These are phyloP conservation scores for Amaranthus cruentus DNA, from an alignment of 148 eudicot genomes.

Conservation along the genomic window DNA sequence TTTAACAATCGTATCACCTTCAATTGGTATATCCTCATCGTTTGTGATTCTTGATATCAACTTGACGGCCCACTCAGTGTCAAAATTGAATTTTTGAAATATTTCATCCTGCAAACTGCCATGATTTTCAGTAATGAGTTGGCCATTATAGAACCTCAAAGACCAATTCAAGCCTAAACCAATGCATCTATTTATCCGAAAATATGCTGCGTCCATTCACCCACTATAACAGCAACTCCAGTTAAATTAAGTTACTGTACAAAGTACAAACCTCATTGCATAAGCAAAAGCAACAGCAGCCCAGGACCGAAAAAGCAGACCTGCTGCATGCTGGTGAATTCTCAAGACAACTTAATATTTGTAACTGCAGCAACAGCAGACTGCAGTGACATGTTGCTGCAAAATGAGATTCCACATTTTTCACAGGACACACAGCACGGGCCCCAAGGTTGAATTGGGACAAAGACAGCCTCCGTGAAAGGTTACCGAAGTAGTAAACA, in stretches of 20 bases:
- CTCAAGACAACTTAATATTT: not conserved
- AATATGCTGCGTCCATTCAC: not conserved
- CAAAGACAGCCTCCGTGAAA: too few relatives aligned
- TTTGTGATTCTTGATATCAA: constrained; percentile 74
- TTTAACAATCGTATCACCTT: constrained; percentile 65
- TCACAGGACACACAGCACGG: not conserved
- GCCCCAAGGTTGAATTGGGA: not conserved
- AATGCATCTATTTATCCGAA: not conserved
- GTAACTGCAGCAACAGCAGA: not conserved
- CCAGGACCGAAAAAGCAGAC: not conserved
- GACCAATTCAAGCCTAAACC: not conserved
- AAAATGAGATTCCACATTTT: not conserved
- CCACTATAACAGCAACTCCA: not conserved
- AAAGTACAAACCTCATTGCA: not conserved
- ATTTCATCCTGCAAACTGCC: constrained; percentile 97
- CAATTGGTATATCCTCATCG: constrained; percentile 87
- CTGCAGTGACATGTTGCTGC: not conserved
- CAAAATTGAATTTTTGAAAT: constrained; percentile 93
- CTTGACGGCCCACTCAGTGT: constrained; percentile 84
- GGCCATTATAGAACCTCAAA: not conserved
- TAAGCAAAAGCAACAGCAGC: not conserved
- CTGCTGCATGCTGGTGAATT: not conserved
- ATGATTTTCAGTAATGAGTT: constrained; percentile 14
- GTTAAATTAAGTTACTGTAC: not conserved
- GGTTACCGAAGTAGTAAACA: too few relatives aligned